Evolutionary conservation across 208 protist genomes (phyloP).

Genomic region (Paratrypanosoma confusum): DNA sequence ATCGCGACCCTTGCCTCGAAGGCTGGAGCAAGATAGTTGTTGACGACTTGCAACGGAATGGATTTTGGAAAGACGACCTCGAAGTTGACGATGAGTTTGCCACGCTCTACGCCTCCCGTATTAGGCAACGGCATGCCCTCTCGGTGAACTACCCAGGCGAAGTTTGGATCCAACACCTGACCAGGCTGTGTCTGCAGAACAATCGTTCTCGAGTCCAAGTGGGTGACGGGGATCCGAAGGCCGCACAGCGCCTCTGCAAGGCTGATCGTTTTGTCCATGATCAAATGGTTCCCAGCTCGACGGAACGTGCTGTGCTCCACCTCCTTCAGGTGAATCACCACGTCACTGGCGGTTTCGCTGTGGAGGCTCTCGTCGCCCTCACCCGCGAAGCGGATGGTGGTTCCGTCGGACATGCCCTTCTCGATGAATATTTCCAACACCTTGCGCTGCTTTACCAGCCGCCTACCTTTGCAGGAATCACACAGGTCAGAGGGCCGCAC

Average conservation of each 20-base stretch:
- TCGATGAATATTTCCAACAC: constrained; percentile 94
- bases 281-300: constrained; percentile 87
- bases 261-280: constrained; percentile 77
- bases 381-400: constrained; percentile 89
- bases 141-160: constrained; percentile 51
- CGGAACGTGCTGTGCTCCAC: constrained; percentile 88
- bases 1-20: constrained; percentile 26
- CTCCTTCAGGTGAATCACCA: constrained; percentile 92
- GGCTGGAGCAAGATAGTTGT: constrained; percentile 25
- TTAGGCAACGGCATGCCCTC: constrained; percentile 87
- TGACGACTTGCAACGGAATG: constrained; percentile 21
- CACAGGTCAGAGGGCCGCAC: constrained; percentile 87
- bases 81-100: constrained; percentile 79
- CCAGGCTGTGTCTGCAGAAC: constrained; percentile 48
- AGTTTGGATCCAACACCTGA: constrained; percentile 66
- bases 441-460: constrained; percentile 85
- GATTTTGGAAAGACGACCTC: constrained; percentile 70
- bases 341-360: constrained; percentile 86
- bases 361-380: constrained; percentile 91
- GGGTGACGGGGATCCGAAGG: constrained; percentile 74
- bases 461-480: constrained; percentile 85
- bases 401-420: constrained; percentile 84
- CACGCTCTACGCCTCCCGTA: constrained; percentile 55
- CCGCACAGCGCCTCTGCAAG: constrained; percentile 92
- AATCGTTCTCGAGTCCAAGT: constrained; percentile 81